Conservation (phyloP, 805 yeast genomes). For the Komagataella mondaviorum region DNA sequence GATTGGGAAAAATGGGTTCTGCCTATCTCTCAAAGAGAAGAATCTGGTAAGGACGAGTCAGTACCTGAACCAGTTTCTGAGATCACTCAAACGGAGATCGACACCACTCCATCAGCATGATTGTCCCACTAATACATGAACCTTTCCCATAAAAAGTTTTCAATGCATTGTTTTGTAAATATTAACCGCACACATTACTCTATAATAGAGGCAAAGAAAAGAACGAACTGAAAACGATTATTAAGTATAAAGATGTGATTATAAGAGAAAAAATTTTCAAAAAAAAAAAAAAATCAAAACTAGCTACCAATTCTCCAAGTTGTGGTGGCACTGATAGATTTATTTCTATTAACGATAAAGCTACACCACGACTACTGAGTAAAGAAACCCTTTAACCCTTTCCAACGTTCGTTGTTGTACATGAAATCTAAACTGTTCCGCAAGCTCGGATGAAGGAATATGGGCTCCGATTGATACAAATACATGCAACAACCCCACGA, state of each 20-base stretch:
- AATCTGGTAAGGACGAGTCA: conserved; percentile 29
- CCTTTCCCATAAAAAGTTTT: not conserved
- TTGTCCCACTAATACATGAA: not conserved
- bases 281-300: not conserved
- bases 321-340: not conserved
- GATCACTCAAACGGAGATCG: not conserved
- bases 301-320: not conserved
- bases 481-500: conserved; percentile 70
- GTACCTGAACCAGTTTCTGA: conserved; percentile 5
- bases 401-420: conserved; percentile 18
- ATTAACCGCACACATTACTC: not conserved
- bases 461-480: conserved; percentile 49
- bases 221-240: not conserved
- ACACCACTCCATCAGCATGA: not conserved
- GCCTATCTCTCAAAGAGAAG: conserved; percentile 33
- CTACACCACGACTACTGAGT: not conserved
- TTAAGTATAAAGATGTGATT: not conserved
- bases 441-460: conserved; percentile 48
- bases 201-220: not conserved
- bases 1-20: conserved; percentile 61
- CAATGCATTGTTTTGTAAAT: not conserved
- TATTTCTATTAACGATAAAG: not conserved
- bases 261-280: not conserved
- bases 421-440: conserved; percentile 60
- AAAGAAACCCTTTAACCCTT: conserved; percentile 1